Evolutionary conservation across 768 basidiomycete species (phyloP).

Genomic region (Amyloporia xantha): DNA sequence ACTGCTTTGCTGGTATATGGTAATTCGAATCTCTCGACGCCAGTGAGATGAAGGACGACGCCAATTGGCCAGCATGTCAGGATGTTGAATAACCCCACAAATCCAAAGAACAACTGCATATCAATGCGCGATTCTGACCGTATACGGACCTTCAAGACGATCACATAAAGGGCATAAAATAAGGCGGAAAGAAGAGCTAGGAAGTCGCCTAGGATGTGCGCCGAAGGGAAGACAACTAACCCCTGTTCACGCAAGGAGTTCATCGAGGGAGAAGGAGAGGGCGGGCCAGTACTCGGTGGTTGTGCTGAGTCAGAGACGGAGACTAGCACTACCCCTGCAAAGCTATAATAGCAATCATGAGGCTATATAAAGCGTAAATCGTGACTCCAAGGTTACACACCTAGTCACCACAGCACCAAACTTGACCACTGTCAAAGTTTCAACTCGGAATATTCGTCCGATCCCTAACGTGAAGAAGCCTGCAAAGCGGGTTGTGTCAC

Average conservation of each 20-base stretch:
- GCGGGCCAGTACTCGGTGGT: conserved; percentile 3
- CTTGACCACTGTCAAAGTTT: conserved; percentile 67
- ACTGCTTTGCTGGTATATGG: conserved; percentile 49
- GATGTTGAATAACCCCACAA: conserved; percentile 85
- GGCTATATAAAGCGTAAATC: no score
- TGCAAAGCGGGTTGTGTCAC: conserved; percentile 24
- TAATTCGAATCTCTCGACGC: conserved; percentile 66
- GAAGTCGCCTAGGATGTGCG: conserved; percentile 65
- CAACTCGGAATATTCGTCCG: conserved; percentile 78
- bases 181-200: conserved; percentile 83
- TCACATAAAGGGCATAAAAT: conserved; percentile 85
- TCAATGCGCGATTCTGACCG: conserved; percentile 76
- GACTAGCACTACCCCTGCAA: conserved; percentile 82
- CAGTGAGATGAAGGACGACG: conserved; percentile 65
- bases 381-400: conserved; percentile 36
- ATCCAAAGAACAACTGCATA: conserved; percentile 95
- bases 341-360: conserved; percentile 47
- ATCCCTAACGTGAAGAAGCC: conserved; percentile 91
- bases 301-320: conserved; percentile 73
- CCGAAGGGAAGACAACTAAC: conserved; percentile 21
- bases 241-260: neutral
- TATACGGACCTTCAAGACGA: conserved; percentile 83
- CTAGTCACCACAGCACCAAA: conserved; percentile 72
- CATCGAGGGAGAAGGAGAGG: conserved; percentile 11
- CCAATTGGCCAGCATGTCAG: conserved; percentile 71